Conservation (phyloP, 129 eudicot genomes). For the Escallonia herrerae region DNA sequence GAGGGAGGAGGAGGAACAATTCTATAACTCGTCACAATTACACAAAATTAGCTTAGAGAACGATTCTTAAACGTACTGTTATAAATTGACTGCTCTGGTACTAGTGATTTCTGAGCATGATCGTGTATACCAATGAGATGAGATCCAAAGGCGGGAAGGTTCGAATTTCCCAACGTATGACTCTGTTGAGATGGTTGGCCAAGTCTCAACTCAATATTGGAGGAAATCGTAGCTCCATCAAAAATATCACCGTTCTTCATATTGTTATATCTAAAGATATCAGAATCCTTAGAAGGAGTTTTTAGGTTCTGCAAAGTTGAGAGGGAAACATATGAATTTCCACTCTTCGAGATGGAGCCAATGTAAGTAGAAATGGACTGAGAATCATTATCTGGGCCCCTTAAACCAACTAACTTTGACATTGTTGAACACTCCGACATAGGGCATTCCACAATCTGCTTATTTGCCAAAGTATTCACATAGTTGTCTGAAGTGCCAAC, state of each 20-base stretch:
- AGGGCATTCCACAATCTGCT: slow-evolving; percentile 19
- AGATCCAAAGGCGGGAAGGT: slow-evolving; percentile 17
- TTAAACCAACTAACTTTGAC: slow-evolving; percentile 20
- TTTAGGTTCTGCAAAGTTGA: slow-evolving; percentile 19
- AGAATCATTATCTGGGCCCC: slow-evolving; percentile 24
- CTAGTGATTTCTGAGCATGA: slow-evolving; percentile 19
- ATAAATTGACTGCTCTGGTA: slow-evolving; percentile 26
- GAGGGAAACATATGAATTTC: slow-evolving; percentile 19
- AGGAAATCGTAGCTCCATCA: slow-evolving; percentile 29
- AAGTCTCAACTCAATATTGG: slow-evolving; percentile 63
- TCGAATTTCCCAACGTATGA: slow-evolving; percentile 25
- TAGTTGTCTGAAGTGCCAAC: slow-evolving; percentile 18
- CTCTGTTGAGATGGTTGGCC: slow-evolving; percentile 67
- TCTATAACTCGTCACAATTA: background rate
- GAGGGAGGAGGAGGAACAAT: background rate
- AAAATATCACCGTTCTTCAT: slow-evolving; percentile 18
- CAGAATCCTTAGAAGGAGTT: slow-evolving; percentile 10
- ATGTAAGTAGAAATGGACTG: slow-evolving; percentile 15
- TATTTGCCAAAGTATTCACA: slow-evolving; percentile 16
- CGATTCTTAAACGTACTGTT: slow-evolving; percentile 35
- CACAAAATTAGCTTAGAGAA: slow-evolving; percentile 1
- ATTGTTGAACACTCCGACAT: slow-evolving; percentile 16
- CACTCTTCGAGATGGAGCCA: slow-evolving; percentile 16
- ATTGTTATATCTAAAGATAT: slow-evolving; percentile 13
- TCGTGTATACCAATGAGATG: slow-evolving; percentile 15